These are phyloP conservation scores for Myxozyma melibiosi DNA, from an alignment of 805 yeast species.

Conservation along the genomic window DNA sequence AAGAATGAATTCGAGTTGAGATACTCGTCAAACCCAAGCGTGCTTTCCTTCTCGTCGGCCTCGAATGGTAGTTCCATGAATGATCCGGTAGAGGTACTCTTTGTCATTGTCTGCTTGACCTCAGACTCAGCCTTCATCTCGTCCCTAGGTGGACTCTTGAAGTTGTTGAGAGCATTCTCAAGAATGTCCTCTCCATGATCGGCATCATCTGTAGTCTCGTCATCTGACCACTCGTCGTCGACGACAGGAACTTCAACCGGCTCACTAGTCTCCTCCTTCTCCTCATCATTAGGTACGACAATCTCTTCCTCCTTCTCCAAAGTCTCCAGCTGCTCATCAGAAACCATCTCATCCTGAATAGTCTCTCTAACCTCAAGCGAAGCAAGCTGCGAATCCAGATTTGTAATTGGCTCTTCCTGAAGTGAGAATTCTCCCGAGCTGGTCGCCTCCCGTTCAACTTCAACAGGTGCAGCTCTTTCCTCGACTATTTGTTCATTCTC, in stretches of 20 bases:
- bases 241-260: not conserved
- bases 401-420: too few relatives aligned
- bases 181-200: slow-evolving; percentile 2
- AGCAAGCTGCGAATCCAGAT: not conserved
- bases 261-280: not conserved
- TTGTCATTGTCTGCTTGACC: not conserved
- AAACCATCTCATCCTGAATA: too few relatives aligned
- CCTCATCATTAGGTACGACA: not conserved
- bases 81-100: slow-evolving; percentile 6
- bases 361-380: too few relatives aligned
- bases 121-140: not conserved
- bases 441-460: too few relatives aligned
- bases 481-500: not conserved
- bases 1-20: slow-evolving; percentile 19
- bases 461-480: not conserved
- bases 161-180: not conserved
- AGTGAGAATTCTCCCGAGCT: not conserved
- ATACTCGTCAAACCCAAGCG: slow-evolving; percentile 29
- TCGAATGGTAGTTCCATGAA: slow-evolving; percentile 21
- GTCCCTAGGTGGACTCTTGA: not conserved
- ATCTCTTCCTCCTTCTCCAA: not conserved
- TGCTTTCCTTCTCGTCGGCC: slow-evolving; percentile 1
- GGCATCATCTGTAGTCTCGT: not conserved
- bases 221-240: not conserved
- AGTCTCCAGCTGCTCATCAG: too few relatives aligned